These are phyloP conservation scores for Arthroderma sp. DNA, from an alignment of 2,329 filamentous ascomycete genomes.

Conservation along the genomic window DNA sequence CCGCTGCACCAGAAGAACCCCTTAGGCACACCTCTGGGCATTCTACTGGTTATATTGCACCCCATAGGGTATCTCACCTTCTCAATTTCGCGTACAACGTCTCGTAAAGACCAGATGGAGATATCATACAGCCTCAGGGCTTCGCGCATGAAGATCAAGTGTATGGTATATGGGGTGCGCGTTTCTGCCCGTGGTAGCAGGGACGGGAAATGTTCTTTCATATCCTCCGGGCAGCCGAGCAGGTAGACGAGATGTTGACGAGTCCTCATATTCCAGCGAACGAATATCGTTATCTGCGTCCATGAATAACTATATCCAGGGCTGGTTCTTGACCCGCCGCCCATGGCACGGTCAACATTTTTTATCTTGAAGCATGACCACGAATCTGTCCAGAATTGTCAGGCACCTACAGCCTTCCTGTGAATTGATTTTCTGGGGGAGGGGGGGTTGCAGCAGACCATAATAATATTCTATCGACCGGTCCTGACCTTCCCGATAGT, in stretches of 20 bases:
- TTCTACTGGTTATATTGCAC: not conserved
- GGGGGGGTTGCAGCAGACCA: no score
- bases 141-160: constrained; percentile 18
- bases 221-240: constrained; percentile 7
- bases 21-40: not conserved
- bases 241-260: constrained; percentile 13
- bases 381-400: constrained; percentile 12
- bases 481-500: constrained; percentile 8
- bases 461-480: not conserved
- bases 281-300: constrained; percentile 16
- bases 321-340: no score
- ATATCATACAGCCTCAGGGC: constrained; percentile 18
- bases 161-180: constrained; percentile 17
- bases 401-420: not conserved
- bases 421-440: not conserved
- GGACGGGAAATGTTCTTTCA: constrained; percentile 5
- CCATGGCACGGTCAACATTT: constrained; percentile 4
- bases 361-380: constrained; percentile 21
- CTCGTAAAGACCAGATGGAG: constrained; percentile 22
- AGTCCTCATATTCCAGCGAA: constrained; percentile 15
- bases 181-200: not conserved
- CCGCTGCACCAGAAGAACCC: not conserved
- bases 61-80: constrained; percentile 16
- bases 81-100: constrained; percentile 23
- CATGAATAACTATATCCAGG: constrained; percentile 12